These are phyloP conservation scores for Coemansia sp. DNA, from an alignment of 192 early-diverging fungal genomes.

Conservation along the genomic window DNA sequence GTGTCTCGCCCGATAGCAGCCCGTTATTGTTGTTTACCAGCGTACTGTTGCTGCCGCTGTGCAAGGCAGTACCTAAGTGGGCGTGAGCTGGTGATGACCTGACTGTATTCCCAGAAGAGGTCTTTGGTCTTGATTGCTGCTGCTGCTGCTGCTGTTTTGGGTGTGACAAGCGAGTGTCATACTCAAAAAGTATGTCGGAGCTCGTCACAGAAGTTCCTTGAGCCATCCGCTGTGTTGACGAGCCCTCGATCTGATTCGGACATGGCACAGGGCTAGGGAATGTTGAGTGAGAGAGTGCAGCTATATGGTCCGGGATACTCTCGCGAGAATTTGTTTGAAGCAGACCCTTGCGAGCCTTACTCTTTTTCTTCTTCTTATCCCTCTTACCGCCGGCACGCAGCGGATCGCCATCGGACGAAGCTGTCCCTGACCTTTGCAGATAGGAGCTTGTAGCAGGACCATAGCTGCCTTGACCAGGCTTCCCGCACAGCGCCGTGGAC, in stretches of 20 bases:
- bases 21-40: slow-evolving; percentile 23
- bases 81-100: slow-evolving; percentile 4
- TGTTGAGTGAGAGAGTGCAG: slow-evolving; percentile 54
- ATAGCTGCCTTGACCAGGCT: not conserved
- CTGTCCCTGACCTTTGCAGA: slow-evolving; percentile 5
- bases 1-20: not conserved
- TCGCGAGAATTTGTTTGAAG: slow-evolving; percentile 43
- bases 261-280: slow-evolving; percentile 50
- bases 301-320: slow-evolving; percentile 50
- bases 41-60: slow-evolving; percentile 26
- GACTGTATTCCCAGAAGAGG: slow-evolving; percentile 23
- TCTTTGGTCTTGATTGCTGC: slow-evolving; percentile 42
- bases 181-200: slow-evolving; percentile 4
- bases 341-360: slow-evolving; percentile 35
- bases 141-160: slow-evolving; percentile 8
- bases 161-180: slow-evolving; percentile 9
- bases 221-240: slow-evolving; percentile 23
- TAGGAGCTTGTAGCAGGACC: not conserved
- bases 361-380: slow-evolving; percentile 20
- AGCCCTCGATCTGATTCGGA: slow-evolving; percentile 31
- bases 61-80: slow-evolving; percentile 8
- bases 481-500: not conserved
- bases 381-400: slow-evolving; percentile 7
- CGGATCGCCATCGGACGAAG: slow-evolving; percentile 6
- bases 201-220: slow-evolving; percentile 1